phyloP scores from a whole-genome alignment of 805 yeast species.

The Metschnikowia chrysomelidarum region DNA sequence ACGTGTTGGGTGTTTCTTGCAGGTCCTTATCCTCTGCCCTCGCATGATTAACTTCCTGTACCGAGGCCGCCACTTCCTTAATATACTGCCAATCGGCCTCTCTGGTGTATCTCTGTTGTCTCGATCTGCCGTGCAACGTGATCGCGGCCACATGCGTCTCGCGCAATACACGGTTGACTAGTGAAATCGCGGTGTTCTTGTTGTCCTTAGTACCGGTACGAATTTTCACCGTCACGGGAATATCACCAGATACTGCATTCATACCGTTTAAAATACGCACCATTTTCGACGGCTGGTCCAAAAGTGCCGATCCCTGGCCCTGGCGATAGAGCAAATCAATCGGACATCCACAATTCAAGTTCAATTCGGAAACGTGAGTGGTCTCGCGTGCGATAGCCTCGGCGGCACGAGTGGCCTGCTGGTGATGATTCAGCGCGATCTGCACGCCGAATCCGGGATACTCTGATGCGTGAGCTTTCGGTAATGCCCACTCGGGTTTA shows the following conservation, averaged over 20 bases:
- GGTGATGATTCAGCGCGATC: constrained; percentile 84
- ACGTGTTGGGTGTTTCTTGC: constrained; percentile 60
- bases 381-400: constrained; percentile 66
- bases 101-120: constrained; percentile 91
- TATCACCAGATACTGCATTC: constrained; percentile 85
- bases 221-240: constrained; percentile 88
- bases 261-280: constrained; percentile 79
- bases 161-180: constrained; percentile 66
- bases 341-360: constrained; percentile 96
- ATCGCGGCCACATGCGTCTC: constrained; percentile 88
- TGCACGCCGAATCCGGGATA: constrained; percentile 91
- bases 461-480: constrained; percentile 82
- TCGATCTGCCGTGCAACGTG: constrained; percentile 92
- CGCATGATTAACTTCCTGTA: constrained; percentile 56
- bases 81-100: constrained; percentile 94
- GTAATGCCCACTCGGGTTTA: constrained; percentile 96
- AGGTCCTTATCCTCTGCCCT: constrained; percentile 60
- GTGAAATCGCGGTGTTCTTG: constrained; percentile 80
- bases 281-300: constrained; percentile 85
- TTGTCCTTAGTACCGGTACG: constrained; percentile 87
- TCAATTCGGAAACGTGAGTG: constrained; percentile 71
- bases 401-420: constrained; percentile 94
- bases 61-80: constrained; percentile 64
- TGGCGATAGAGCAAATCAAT: constrained; percentile 89
- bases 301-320: constrained; percentile 93